A percentile compares a stretch with the other conserved stretches of the same genome.
phyloP scores from a whole-genome alignment of 2,329 filamentous ascomycete species.

The Neonectria coccinea region DNA sequence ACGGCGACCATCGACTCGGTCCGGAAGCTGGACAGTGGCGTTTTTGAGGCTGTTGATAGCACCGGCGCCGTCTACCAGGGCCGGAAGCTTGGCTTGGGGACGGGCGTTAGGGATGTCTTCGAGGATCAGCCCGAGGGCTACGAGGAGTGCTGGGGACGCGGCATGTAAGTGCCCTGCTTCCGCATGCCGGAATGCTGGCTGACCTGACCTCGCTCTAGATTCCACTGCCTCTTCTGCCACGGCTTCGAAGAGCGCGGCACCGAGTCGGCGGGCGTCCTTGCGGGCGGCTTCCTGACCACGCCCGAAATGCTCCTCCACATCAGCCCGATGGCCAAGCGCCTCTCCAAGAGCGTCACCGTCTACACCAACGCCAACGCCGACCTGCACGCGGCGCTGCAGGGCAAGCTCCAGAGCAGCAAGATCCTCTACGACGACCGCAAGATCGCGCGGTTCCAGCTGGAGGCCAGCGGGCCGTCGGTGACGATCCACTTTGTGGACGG shows the following conservation, averaged over 20 bases:
- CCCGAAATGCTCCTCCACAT: slow-evolving; percentile 53
- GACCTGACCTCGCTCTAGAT: slow-evolving; percentile 49
- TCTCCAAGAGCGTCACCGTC: slow-evolving; percentile 59
- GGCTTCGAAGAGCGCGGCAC: slow-evolving; percentile 68
- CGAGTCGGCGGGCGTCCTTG: slow-evolving; percentile 60
- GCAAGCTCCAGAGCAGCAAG: slow-evolving; percentile 47
- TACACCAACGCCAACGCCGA: slow-evolving; percentile 62
- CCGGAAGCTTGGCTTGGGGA: slow-evolving; percentile 66
- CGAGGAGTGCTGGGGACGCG: slow-evolving; percentile 64
- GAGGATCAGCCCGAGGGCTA: slow-evolving; percentile 64
- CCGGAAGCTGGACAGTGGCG: slow-evolving; percentile 44
- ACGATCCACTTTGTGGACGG: slow-evolving; percentile 56
- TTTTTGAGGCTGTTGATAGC: slow-evolving; percentile 55
- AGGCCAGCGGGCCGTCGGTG: slow-evolving; percentile 45
- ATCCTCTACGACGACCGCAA: slow-evolving; percentile 54
- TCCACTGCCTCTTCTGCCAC: slow-evolving; percentile 71
- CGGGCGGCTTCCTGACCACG: slow-evolving; percentile 50
- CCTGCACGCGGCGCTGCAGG: slow-evolving; percentile 46
- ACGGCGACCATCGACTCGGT: slow-evolving; percentile 45
- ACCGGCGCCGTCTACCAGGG: slow-evolving; percentile 58
- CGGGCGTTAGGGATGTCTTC: slow-evolving; percentile 63
- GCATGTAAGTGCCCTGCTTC: slow-evolving; percentile 55
- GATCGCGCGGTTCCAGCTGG: slow-evolving; percentile 48
- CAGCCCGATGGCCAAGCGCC: slow-evolving; percentile 56
- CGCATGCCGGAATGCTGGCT: background rate